Conservation (phyloP, 441 rosid species). For the Raphanus hybrid region DNA sequence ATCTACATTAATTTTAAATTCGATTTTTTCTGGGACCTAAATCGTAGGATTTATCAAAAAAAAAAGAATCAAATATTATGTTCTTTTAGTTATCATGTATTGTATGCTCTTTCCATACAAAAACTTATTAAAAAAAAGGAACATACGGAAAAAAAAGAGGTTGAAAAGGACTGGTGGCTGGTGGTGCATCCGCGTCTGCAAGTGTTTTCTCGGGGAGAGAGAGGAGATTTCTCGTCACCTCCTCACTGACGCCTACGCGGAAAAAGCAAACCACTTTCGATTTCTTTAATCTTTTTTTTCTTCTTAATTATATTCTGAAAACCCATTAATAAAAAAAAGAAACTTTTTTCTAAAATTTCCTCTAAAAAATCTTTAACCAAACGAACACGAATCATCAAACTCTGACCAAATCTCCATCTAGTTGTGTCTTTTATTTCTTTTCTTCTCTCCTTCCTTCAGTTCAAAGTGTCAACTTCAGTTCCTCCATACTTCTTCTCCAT, state of each 20-base stretch:
- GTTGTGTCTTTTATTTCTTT: conserved; percentile 15
- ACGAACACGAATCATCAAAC: conserved; percentile 40
- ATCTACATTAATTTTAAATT: too few species aligned
- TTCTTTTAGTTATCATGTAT: not conserved
- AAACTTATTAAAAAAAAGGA: not conserved
- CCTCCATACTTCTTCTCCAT: conserved; percentile 20
- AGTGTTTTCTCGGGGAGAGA: conserved; percentile 8
- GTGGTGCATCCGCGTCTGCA: conserved; percentile 24
- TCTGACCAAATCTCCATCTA: conserved; percentile 34
- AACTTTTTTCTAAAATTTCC: not conserved
- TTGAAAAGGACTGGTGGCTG: conserved; percentile 28
- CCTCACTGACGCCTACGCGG: conserved; percentile 41
- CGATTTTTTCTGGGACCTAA: too few species aligned
- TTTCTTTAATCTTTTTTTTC: conserved; percentile 19
- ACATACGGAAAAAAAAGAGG: not conserved
- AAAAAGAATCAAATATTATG: not conserved
- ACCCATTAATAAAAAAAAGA: conserved; percentile 23
- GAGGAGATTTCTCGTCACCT: conserved; percentile 31
- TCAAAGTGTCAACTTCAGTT: conserved; percentile 45
- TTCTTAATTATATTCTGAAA: not conserved
- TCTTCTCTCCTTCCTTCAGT: conserved; percentile 17
- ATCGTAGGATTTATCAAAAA: too few species aligned
- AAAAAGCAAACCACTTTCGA: conserved; percentile 39
- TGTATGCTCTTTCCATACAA: not conserved
- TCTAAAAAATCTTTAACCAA: conserved; percentile 23